Base-by-base conservation (phyloP, 768 basidiomycete genomes). In the Trametes elegans region DNA sequence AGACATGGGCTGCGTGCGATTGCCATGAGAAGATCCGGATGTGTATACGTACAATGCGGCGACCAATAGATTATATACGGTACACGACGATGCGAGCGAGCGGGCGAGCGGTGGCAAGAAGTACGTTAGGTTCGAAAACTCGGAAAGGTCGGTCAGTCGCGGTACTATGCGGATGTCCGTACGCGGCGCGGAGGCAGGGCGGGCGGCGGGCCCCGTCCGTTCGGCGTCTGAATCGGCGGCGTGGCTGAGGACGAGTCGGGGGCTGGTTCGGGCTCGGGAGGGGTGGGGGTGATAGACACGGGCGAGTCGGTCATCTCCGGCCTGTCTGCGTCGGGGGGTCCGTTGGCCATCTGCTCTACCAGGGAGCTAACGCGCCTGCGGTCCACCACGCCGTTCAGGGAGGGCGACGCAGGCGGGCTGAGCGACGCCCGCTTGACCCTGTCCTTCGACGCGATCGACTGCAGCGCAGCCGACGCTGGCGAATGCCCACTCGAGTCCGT, bases 391-490 rank as follows among this genome's bases (percentile, higher is more conserved):
- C 40, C 52, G 51, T 44, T 42, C 34, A 49, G 57, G 1, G 51
- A 60, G 7, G 62, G 57, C n/a, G 57, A 50, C 35, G 58, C 35
- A 19, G 58, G 52, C 23, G 57, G 62, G 14, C 56, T 62, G 23
- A 66, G 46, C 48, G 71, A 61, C 32, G 49, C 61, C 24, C 68
- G 64, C 49, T 65, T 60, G 45, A 28, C 65, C 16, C 55, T 61
- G 60, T 74, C 71, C 48, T 69, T 67, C 42, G 67, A 61, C 26
- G 71, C 84, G 49, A 88, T 85, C 35, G 74, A 76, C 70, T 85
- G 80, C 24, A 87, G 73, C 10, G 77, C 75, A 36, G 79, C 77
- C 19, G 81, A 80, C 3, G 85, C 82, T 1, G 77, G 70, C 28
- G 57, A 59, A n/a, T 24, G 63, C 63, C n/a, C n/a, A n/a, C n/a